Evolutionary conservation across 805 yeast species (phyloP).

Genomic region (Yamadazyma paraphyllophila): DNA sequence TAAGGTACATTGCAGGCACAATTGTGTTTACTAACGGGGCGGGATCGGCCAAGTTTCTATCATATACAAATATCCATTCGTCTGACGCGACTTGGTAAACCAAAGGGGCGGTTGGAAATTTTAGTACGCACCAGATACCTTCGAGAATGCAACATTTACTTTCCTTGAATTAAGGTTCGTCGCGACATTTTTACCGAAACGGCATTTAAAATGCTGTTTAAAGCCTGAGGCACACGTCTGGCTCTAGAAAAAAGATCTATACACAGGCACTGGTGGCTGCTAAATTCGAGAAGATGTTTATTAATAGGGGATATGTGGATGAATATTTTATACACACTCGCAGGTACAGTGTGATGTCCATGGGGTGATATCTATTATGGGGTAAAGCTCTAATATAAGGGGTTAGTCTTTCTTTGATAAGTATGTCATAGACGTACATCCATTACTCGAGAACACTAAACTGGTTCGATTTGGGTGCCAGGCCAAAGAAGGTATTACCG

Average conservation of each 20-base stretch:
- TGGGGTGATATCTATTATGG: too few species aligned
- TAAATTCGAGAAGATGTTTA: not conserved
- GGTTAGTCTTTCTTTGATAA: slow-evolving; percentile 11
- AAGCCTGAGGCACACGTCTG: not conserved
- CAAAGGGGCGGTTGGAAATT: not conserved
- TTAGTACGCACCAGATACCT: not conserved
- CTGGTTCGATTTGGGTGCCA: slow-evolving; percentile 38
- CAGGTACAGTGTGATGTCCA: too few species aligned
- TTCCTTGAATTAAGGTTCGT: not conserved
- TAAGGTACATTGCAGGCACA: too few species aligned
- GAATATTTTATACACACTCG: too few species aligned
- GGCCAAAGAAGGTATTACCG: slow-evolving; percentile 23
- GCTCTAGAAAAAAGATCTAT: not conserved
- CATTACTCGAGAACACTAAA: slow-evolving; percentile 29
- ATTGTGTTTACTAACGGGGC: too few species aligned
- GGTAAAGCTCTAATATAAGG: too few species aligned
- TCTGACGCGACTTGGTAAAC: too few species aligned
- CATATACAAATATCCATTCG: too few species aligned
- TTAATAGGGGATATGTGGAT: not conserved
- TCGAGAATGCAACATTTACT: not conserved
- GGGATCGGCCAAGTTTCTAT: too few species aligned
- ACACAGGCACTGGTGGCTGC: not conserved
- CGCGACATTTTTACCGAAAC: not conserved
- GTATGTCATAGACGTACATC: slow-evolving; percentile 27
- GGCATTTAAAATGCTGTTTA: not conserved